Evolutionary conservation across 2,329 filamentous ascomycete species (phyloP), one percentile per base, ranked within the genome.

Genomic region (Penicillium aurantiogriseum): DNA sequence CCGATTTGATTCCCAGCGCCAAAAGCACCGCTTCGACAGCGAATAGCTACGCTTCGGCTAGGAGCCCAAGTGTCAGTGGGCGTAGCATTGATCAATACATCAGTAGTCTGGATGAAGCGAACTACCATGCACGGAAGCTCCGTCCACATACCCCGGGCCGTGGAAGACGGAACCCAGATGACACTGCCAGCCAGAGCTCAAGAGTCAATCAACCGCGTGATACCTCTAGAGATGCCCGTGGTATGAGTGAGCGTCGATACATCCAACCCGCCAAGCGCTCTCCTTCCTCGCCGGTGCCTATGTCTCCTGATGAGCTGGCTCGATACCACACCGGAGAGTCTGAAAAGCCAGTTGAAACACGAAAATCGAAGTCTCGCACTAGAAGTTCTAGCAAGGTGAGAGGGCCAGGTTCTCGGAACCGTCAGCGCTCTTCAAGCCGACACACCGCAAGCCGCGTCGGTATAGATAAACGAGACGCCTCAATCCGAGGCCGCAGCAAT

Each of bases 231-330:
- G 88, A 89, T 21, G 67, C 67, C 42, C 86, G 90, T 56, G 90
- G 89, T 21, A 84, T 90, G 60, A 82, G 82, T 25, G 78, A 83
- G 13, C 81, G 84, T 44, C 84, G 88, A 23, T 88, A 87, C 62
- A 91, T 88, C 61, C 88, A 86, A 69, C 85, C 89, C 19, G 85
- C 87, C 13, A 96, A 96, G 75, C 83, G 90, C 23, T 97, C 93
- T 1, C 93, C 93, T 0, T 95, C 91, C 2, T 97, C 93, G 0
- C 93, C 93, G 0, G 83, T 96, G 2, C 91, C 92, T 3, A 97
- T 97, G 92, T 96, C 92, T 3, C 92, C 92, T 0, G 91, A 96
- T 66, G 92, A 97, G 67, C 72, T 90, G 58, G 69, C 76, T 49
- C 69, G 71, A 44, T 80, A 78, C 59, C 75, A 77, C 47, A 74